phyloP scores from a whole-genome alignment of 306 rosid species.

The Cicer yamashitae region DNA sequence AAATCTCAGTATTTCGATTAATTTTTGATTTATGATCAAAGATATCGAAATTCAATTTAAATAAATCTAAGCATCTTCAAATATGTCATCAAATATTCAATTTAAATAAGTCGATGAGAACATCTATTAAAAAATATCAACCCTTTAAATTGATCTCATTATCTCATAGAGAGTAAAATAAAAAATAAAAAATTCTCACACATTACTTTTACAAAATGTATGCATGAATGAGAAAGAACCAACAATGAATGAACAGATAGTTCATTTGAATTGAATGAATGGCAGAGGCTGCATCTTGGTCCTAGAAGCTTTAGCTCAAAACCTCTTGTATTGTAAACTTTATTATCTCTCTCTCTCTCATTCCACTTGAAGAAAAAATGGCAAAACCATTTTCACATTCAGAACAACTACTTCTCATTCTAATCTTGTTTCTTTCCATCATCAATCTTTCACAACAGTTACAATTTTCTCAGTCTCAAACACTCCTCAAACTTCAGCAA shows the following conservation, averaged over 20 bases:
- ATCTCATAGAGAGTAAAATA: not conserved
- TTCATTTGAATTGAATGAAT: slow-evolving; percentile 44
- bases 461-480: slow-evolving; percentile 55
- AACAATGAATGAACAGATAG: slow-evolving; percentile 12
- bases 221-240: slow-evolving; percentile 36
- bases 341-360: slow-evolving; percentile 11
- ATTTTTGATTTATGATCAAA: no score
- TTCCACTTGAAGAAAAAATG: slow-evolving; percentile 36
- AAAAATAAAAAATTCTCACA: not conserved
- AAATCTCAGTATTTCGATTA: no score
- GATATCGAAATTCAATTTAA: no score
- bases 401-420: slow-evolving; percentile 47
- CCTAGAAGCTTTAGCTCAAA: slow-evolving; percentile 35
- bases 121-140: not conserved
- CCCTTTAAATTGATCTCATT: no score
- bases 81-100: no score
- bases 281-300: slow-evolving; percentile 38
- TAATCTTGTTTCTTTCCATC: slow-evolving; percentile 53
- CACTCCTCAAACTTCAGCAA: slow-evolving; percentile 63
- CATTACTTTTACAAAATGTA: slow-evolving; percentile 13
- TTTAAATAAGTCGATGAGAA: not conserved
- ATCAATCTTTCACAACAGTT: slow-evolving; percentile 59
- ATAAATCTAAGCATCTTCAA: no score
- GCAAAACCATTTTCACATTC: slow-evolving; percentile 48
- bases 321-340: slow-evolving; percentile 9